phyloP scores from a whole-genome alignment of 495 filamentous ascomycete species.

The Physcia stellaris region DNA sequence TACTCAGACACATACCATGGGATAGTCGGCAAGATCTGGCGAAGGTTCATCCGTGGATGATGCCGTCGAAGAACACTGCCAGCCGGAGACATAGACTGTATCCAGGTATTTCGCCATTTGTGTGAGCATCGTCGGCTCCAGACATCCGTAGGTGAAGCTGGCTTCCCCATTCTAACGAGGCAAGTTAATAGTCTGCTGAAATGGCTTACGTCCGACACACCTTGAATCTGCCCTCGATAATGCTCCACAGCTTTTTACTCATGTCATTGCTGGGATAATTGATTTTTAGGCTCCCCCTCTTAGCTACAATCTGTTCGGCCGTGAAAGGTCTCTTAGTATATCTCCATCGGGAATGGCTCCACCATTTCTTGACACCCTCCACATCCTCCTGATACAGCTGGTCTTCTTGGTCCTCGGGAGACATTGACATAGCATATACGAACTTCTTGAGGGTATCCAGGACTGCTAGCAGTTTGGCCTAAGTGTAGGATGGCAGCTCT shows the following conservation, averaged over 20 bases:
- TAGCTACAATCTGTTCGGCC: constrained; percentile 90
- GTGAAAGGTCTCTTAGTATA: constrained; percentile 88
- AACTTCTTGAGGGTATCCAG: not conserved
- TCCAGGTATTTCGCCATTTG: constrained; percentile 99
- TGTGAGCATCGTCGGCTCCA: constrained; percentile 95
- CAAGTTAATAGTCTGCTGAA: not conserved
- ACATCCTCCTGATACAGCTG: constrained; percentile 68
- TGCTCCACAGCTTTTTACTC: constrained; percentile 89
- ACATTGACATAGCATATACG: constrained; percentile 22
- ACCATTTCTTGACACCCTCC: constrained; percentile 81
- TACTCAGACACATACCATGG: constrained; percentile 51
- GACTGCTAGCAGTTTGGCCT: too few relatives aligned
- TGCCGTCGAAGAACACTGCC: constrained; percentile 95
- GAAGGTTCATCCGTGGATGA: constrained; percentile 90
- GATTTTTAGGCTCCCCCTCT: constrained; percentile 83
- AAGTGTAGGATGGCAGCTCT: too few relatives aligned
- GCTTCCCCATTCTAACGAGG: constrained; percentile 54
- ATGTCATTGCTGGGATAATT: constrained; percentile 79
- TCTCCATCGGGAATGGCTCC: constrained; percentile 82
- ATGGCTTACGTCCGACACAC: constrained; percentile 26
- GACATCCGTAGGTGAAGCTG: constrained; percentile 90
- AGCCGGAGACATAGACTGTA: constrained; percentile 96
- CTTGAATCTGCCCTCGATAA: constrained; percentile 72
- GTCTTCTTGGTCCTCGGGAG: constrained; percentile 58
- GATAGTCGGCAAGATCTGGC: constrained; percentile 96